phyloP scores from a whole-genome alignment of 2,329 filamentous ascomycete species.

The Trichophyton verrucosum region DNA sequence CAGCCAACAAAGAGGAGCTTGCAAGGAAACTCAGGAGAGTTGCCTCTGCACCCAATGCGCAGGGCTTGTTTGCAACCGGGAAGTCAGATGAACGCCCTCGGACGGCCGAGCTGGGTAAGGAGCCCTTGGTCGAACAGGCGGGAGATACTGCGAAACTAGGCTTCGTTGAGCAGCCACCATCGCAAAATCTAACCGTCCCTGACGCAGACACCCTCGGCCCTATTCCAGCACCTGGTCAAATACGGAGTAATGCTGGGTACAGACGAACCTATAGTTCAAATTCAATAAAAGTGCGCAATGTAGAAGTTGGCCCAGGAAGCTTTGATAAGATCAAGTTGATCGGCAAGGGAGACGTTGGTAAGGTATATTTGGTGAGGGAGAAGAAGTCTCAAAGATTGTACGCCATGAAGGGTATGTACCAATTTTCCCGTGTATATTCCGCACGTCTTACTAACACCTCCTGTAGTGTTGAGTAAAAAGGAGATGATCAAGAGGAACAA shows the following conservation, averaged over 20 bases:
- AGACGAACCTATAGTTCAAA: constrained; percentile 96
- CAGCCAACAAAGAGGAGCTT: constrained; percentile 81
- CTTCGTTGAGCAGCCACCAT: constrained; percentile 38
- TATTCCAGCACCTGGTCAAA: constrained; percentile 53
- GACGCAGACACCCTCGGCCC: constrained; percentile 43
- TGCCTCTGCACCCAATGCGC: constrained; percentile 91
- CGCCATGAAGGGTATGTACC: constrained; percentile 81
- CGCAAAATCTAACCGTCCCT: constrained; percentile 23
- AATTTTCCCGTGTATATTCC: neutral
- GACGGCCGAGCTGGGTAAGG: constrained; percentile 77
- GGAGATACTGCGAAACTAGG: constrained; percentile 42
- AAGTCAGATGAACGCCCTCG: constrained; percentile 57
- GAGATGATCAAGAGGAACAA: constrained; percentile 99
- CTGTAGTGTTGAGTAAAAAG: constrained; percentile 88
- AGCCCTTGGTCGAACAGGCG: constrained; percentile 54
- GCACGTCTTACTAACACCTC: neutral
- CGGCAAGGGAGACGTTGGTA: constrained; percentile 95
- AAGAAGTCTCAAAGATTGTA: constrained; percentile 95
- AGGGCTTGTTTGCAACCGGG: constrained; percentile 65
- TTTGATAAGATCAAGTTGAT: constrained; percentile 99
- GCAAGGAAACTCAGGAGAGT: constrained; percentile 86
- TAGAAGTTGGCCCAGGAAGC: constrained; percentile 86
- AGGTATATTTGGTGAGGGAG: constrained; percentile 92
- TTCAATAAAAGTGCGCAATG: constrained; percentile 95
- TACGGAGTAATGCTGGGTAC: constrained; percentile 59